Conservation (phyloP, 768 basidiomycete genomes). For the Tylopilus balloui region DNA sequence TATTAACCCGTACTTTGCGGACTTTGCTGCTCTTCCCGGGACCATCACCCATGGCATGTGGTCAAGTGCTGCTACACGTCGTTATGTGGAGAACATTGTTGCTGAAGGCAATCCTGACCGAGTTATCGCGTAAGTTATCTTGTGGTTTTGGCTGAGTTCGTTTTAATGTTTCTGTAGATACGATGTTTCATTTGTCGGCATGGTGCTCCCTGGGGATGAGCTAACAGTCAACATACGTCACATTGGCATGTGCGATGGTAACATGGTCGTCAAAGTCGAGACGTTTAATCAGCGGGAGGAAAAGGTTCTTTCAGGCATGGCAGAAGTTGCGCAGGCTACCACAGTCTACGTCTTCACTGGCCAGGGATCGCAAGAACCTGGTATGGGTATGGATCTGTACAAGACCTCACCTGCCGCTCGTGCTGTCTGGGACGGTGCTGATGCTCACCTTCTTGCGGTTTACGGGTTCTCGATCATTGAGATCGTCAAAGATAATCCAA, state of each 20-base stretch:
- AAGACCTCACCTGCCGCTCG: conserved; percentile 88
- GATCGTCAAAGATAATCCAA: conserved; percentile 98
- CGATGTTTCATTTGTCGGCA: conserved; percentile 92
- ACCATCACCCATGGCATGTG: conserved; percentile 99
- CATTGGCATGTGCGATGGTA: conserved; percentile 86
- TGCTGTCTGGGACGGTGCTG: conserved; percentile 96
- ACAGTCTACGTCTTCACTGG: conserved; percentile 98
- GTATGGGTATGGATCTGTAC: conserved; percentile 99
- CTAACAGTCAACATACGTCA: conserved; percentile 85
- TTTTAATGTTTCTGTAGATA: conserved; percentile 48
- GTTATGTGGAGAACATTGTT: conserved; percentile 88
- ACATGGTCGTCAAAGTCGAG: conserved; percentile 86
- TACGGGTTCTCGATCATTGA: conserved; percentile 99
- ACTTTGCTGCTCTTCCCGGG: conserved; percentile 86
- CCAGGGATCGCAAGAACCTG: conserved; percentile 95
- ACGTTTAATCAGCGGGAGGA: conserved; percentile 82
- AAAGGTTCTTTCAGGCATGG: conserved; percentile 88
- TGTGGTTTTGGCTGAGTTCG: neutral
- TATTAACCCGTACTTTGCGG: conserved; percentile 96
- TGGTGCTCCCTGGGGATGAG: conserved; percentile 91
- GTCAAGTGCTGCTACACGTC: conserved; percentile 91
- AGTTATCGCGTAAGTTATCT: conserved; percentile 67
- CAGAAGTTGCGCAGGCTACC: conserved; percentile 87
- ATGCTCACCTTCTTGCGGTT: conserved; percentile 86
- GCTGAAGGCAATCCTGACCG: conserved; percentile 91